phyloP scores from a whole-genome alignment of 257 asterid genomes.

The Nicotiana sylvestris region DNA sequence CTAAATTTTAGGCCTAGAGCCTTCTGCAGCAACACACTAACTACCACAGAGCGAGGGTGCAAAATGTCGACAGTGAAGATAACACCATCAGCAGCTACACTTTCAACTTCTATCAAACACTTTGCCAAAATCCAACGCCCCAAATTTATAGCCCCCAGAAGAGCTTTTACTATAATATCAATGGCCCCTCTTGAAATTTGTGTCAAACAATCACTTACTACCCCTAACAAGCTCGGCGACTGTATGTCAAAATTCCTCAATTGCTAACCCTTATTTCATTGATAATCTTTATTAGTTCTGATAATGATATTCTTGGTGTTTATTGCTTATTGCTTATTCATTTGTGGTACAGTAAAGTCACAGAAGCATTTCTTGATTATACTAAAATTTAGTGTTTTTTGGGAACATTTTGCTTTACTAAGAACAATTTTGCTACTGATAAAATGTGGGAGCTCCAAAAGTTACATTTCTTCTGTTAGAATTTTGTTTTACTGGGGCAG shows the following conservation, averaged over 20 bases:
- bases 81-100: conserved; percentile 46
- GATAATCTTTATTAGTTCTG: not conserved
- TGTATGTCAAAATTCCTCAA: conserved; percentile 38
- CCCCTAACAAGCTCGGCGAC: conserved; percentile 83
- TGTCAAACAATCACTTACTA: conserved; percentile 66
- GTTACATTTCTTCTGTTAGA: not conserved
- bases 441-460: not conserved
- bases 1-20: not conserved
- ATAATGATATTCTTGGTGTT: not conserved
- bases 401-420: not conserved
- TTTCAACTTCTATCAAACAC: conserved; percentile 49
- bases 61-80: conserved; percentile 50
- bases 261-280: not conserved
- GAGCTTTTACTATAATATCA: conserved; percentile 25
- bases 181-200: conserved; percentile 67
- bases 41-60: not conserved
- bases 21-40: not conserved
- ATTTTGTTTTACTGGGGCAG: not conserved
- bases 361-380: not conserved
- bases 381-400: not conserved
- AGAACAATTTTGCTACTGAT: not conserved
- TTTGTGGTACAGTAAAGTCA: not conserved
- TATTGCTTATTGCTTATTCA: not conserved
- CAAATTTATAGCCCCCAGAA: conserved; percentile 15
- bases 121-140: conserved; percentile 25